phyloP scores from a whole-genome alignment of 1,139 yeast genomes.

The Pichia sp. region DNA sequence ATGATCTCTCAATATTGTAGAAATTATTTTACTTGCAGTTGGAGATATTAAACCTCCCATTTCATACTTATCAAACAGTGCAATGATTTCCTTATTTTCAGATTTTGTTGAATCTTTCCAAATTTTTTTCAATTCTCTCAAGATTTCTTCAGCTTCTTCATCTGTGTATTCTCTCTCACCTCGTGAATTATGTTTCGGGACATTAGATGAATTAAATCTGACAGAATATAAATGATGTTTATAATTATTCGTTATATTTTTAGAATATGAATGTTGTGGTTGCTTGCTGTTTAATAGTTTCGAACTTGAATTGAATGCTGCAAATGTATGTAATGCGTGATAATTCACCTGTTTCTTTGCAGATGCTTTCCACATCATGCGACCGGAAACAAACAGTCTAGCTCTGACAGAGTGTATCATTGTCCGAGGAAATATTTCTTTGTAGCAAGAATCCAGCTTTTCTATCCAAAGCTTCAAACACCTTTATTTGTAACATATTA shows the following conservation, averaged over 20 bases:
- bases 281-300: neutral
- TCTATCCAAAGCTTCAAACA: neutral
- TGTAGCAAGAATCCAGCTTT: neutral
- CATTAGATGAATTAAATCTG: conserved; percentile 13
- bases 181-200: conserved; percentile 12
- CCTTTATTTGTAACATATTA: neutral
- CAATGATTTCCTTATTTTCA: conserved; percentile 18
- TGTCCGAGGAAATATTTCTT: neutral
- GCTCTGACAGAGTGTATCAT: conserved; percentile 6
- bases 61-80: conserved; percentile 24
- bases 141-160: conserved; percentile 24
- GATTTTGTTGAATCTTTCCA: conserved; percentile 23
- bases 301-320: neutral
- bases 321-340: neutral
- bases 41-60: conserved; percentile 29
- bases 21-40: conserved; percentile 25
- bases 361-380: neutral
- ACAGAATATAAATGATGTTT: neutral
- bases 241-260: neutral
- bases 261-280: neutral
- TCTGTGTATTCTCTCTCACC: conserved; percentile 25
- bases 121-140: conserved; percentile 21
- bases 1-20: conserved; percentile 23
- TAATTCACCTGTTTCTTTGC: neutral
- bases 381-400: neutral